Base-by-base conservation (phyloP, 2,329 filamentous ascomycete genomes). In the Hymenoscyphus albidus region DNA sequence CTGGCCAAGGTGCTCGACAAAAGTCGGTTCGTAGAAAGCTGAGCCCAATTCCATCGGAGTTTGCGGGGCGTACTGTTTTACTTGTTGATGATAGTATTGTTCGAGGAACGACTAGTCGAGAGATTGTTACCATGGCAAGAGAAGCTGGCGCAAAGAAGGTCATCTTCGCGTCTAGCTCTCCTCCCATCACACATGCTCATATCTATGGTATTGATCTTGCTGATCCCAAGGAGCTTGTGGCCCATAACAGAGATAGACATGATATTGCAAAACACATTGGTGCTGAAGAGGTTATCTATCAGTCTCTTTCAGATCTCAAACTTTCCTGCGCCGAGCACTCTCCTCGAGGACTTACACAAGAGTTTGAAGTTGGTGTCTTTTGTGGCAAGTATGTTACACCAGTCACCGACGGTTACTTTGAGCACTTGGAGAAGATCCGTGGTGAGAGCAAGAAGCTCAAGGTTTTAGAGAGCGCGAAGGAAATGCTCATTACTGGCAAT, bases 341-440 rank as follows among this genome's bases (percentile, higher is more conserved):
- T 66, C 83, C 87, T 60, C 79, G 83, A 63, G 78, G 84, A 66
- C 75, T 85, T 71, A 81, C 81, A 9, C 80, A 84, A 68, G 81
- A 88, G 63, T 97, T 97, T 70, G 94, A 98, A 75, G 88, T 96
- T 2, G 93, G 94, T 62, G 93, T 97, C 9, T 97, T 98, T 80
- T 92, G 88, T 74, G 94, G 94, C 57, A 86, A 88, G 68, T 97
- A 97, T 77, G 83, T 91, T 67, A 97, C 94, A 0, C 86, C 87
- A 0, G 90, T 97, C 1, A 85, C 89, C 1, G 83, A 88, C 6
- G 88, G 85, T 44, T 97, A 97, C 78, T 95, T 97, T 70, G 86
- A 91, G 69, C 91, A 92, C 72, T 81, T 96, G 5, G 88, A 91
- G 77, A 80, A 83, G 65, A 78, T 93, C 18, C 83, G 91, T 62